Evolutionary conservation across 176 grass and related monocot genomes (phyloP), one percentile per base, ranked within the genome.

Genomic region (Coix lacrymajobi): DNA sequence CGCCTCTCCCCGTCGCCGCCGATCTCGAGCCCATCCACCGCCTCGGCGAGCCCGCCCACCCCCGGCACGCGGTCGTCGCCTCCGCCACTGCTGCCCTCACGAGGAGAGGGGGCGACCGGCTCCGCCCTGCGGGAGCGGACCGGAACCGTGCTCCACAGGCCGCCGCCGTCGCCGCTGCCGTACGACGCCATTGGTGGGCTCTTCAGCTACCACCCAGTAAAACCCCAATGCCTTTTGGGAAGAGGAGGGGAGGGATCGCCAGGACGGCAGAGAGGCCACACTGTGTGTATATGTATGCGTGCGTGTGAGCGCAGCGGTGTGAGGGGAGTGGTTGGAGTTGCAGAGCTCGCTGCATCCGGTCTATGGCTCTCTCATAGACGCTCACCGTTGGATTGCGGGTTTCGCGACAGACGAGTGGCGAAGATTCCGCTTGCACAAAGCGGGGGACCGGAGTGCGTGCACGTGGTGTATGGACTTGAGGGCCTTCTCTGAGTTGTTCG

Each of bases 171-270:
- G 20, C 0, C 56, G 9, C 28, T n/a, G 34, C 4, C 11, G 64
- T 28, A 39, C 78, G 63, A 25, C 62, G 36, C 83, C 83, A 90
- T 90, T 37, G n/a, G 76, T 22, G 28, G 57, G 16, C 77, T 30
- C 73, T 44, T 39, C 57, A 24, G 16, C 64, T 31, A 22, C 73
- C 19, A 62, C 58, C 28, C 39, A n/a, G 52, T 22, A 82, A 86
- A 86, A 85, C 83, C 88, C 88, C 76, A 65, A 24, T 46, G 8
- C 64, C 38, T 62, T 76, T 38, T 37, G 66, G 75, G 19, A 46
- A 7, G 25, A 4, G 66, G 73, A 73, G 57, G 9, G 43, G 30
- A 13, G 41, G 48, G 48, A 17, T 6, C 46, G n/a, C 0, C 33
- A 6, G 32, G 25, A 26, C 63, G 70, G 77, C 14, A 36, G 75